Evolutionary conservation across 2,329 filamentous ascomycete species (phyloP).

Genomic region (Nemania sp.): DNA sequence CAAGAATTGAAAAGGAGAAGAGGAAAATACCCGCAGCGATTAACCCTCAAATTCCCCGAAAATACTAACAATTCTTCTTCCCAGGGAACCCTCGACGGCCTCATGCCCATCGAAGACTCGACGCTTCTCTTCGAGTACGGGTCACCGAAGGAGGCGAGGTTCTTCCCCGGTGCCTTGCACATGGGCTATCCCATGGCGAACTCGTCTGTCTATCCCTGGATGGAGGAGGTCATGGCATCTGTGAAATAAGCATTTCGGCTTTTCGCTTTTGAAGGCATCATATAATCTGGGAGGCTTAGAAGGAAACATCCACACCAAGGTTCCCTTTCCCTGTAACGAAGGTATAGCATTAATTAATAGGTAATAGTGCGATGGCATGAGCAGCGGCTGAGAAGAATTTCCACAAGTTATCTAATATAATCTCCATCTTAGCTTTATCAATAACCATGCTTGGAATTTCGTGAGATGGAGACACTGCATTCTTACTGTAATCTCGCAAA

Average conservation of each 20-base stretch:
- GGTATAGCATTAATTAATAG: no score
- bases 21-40: not conserved
- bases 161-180: conserved; percentile 63
- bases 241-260: conserved; percentile 18
- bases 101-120: conserved; percentile 71
- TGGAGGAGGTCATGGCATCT: conserved; percentile 57
- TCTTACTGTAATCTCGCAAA: no score
- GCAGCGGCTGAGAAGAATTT: no score
- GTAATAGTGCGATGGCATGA: no score
- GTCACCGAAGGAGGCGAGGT: conserved; percentile 65
- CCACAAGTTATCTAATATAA: no score
- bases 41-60: not conserved
- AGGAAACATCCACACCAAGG: not conserved
- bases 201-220: conserved; percentile 61
- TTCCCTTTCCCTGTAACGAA: no score
- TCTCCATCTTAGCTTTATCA: no score
- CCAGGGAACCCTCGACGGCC: conserved; percentile 63
- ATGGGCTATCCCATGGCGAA: conserved; percentile 71
- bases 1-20: no score
- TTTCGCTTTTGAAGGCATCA: not conserved
- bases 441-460: no score
- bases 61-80: conserved; percentile 4
- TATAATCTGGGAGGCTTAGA: not conserved
- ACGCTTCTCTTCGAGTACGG: conserved; percentile 67
- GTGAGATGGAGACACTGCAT: no score